Conservation (phyloP, 139 green algal genomes). For the Chlamydomonas sp. region DNA sequence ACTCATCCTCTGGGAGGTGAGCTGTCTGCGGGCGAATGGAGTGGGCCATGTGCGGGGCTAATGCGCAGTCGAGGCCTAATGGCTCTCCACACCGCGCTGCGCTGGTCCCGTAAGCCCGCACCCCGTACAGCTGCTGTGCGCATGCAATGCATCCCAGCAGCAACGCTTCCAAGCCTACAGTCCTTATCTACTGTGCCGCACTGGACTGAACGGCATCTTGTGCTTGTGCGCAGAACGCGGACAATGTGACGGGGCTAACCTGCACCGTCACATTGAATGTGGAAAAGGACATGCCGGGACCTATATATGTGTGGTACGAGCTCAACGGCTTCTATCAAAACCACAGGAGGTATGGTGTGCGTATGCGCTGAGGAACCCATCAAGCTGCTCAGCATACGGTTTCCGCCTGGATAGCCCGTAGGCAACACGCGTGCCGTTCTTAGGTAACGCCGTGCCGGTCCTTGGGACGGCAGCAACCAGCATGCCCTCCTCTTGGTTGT, state of each 20-base stretch:
- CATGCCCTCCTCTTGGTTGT: background rate
- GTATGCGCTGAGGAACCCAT: background rate
- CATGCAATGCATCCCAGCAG: too few species aligned
- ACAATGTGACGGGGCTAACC: constrained; percentile 19
- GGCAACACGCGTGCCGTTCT: too few species aligned
- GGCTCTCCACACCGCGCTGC: background rate
- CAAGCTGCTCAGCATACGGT: background rate
- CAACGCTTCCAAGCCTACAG: too few species aligned
- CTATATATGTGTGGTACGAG: constrained; percentile 95
- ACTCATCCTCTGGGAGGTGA: background rate
- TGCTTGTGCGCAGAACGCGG: constrained; percentile 17
- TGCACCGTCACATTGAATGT: constrained; percentile 67
- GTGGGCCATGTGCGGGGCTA: background rate
- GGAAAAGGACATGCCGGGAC: constrained; percentile 57
- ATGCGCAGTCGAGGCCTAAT: too few species aligned
- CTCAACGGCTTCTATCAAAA: constrained; percentile 94
- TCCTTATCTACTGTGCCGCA: too few species aligned
- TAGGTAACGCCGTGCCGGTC: background rate
- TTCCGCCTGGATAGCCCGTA: too few species aligned
- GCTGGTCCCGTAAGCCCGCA: background rate
- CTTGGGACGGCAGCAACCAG: background rate
- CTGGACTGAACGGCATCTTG: background rate
- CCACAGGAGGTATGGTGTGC: constrained; percentile 74
- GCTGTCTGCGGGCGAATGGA: background rate
- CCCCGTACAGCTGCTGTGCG: too few species aligned